Evolutionary conservation across 768 basidiomycete species (phyloP), one percentile per base, ranked within the genome.

Genomic region (Boletus reticulatus): DNA sequence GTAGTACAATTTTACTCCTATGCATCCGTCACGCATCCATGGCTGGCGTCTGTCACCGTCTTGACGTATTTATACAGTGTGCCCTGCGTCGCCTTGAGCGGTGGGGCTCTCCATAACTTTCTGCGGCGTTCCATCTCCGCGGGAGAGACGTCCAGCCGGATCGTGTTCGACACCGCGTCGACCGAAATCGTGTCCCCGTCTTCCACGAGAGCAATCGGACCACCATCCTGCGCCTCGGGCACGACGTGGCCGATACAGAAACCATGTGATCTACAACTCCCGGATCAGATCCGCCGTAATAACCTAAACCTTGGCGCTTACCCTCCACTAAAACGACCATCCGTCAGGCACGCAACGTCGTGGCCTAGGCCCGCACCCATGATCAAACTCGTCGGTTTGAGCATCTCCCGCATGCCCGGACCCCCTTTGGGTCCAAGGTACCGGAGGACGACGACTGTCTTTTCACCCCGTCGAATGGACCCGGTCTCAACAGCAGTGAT

Each of bases 331-430:
- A 99, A 99, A 61, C 97, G 86, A 48, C 97, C 97, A 74, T 99
- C 96, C 17, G 97, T 99, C 61, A 99, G 73, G 72, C 93, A 98
- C 38, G 96, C 96, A 47, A 98, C 97, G 63, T 98, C 96, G 61
- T 89, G 77, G 12, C 97, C 97, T 12, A 98, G 80, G 12, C 97
- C 97, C 13, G 97, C 97, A 52, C 97, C 97, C 92, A 99, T 98
- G 72, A 99, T 94, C 67, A 98, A 71, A 76, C 92, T 92, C 32
- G 96, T 98, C 24, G 95, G 95, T 71, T 98, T 98, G 55, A 98
- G 80, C 97, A 99, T 99, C 78, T 99, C 97, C 48, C 94, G 96
- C 96, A 99, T 99, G 59, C 94, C 94, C 34, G 96, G 96, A 55
- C 96, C 97, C 58, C 96, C 96, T 76, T 93, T 89, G 29, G 96